These are phyloP conservation scores for Crepidotus variabilis DNA, from an alignment of 768 basidiomycete species.

Conservation along the genomic window DNA sequence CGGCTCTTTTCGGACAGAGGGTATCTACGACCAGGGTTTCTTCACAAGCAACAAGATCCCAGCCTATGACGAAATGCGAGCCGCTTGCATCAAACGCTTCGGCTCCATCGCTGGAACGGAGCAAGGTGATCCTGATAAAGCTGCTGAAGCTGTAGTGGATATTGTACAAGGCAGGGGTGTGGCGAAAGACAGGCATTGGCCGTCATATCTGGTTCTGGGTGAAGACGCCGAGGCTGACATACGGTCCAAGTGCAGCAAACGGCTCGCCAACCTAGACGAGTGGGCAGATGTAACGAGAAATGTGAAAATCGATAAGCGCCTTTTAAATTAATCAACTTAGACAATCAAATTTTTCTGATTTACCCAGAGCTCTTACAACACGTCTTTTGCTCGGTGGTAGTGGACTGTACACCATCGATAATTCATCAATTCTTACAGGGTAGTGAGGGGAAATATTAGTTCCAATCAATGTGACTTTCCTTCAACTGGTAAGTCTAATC, in stretches of 20 bases:
- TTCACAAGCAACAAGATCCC: slow-evolving; percentile 37
- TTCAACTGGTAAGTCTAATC: too few species aligned
- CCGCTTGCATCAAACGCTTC: slow-evolving; percentile 26
- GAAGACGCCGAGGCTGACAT: slow-evolving; percentile 52
- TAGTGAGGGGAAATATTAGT: too few species aligned
- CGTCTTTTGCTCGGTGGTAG: too few species aligned
- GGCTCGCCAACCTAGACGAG: slow-evolving; percentile 46
- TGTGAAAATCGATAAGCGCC: slow-evolving; percentile 30
- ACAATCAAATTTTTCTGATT: too few species aligned
- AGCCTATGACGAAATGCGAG: slow-evolving; percentile 45
- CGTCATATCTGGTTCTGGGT: slow-evolving; percentile 23
- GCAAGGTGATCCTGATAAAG: slow-evolving; percentile 56
- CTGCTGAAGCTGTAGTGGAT: slow-evolving; percentile 46
- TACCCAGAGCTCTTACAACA: too few species aligned
- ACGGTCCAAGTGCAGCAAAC: slow-evolving; percentile 39
- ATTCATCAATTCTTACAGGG: too few species aligned
- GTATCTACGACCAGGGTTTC: slow-evolving; percentile 41
- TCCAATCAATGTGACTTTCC: too few species aligned
- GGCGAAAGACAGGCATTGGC: slow-evolving; percentile 23
- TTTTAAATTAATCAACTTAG: too few species aligned
- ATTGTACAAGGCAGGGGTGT: slow-evolving; percentile 47
- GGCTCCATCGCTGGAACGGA: slow-evolving; percentile 37
- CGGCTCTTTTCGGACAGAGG: slow-evolving; percentile 58
- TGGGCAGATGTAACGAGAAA: slow-evolving; percentile 49
- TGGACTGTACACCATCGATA: too few species aligned